Evolutionary conservation across 2,329 filamentous ascomycete species (phyloP).

Genomic region (Lecanicillium sp.): DNA sequence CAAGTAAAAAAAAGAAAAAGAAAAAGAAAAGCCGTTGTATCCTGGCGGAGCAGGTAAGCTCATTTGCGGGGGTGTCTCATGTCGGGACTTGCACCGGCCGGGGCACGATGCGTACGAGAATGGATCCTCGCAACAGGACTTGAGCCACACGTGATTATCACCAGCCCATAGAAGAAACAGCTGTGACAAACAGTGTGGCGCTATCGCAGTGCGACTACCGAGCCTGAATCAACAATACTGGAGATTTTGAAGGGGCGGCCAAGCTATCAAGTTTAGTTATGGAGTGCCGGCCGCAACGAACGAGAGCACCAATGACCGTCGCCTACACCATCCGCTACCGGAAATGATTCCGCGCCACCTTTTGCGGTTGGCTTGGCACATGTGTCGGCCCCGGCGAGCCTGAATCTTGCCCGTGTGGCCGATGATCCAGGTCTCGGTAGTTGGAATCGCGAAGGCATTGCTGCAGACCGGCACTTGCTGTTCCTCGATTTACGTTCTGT

Average conservation of each 20-base stretch:
- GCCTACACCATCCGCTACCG: neutral
- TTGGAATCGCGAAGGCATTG: no score
- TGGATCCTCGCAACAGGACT: neutral
- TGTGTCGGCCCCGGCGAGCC: no score
- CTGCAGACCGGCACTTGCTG: neutral
- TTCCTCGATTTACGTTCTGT: no score
- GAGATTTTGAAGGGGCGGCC: no score
- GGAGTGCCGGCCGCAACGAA: no score
- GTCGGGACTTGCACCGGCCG: constrained; percentile 4
- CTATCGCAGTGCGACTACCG: neutral
- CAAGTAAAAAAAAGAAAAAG: no score
- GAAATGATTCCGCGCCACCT: neutral
- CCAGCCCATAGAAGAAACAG: neutral
- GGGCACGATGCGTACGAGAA: neutral
- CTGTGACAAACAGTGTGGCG: neutral
- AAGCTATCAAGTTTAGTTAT: no score
- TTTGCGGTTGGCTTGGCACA: neutral
- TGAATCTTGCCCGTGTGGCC: no score
- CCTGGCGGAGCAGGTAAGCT: no score
- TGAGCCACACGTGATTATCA: neutral
- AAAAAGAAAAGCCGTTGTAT: no score
- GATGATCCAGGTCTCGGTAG: no score
- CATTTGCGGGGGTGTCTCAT: constrained; percentile 4
- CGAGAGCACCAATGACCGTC: neutral
- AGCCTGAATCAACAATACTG: no score